phyloP scores from a whole-genome alignment of 306 rosid species.

The Adenanthera pavonina region DNA sequence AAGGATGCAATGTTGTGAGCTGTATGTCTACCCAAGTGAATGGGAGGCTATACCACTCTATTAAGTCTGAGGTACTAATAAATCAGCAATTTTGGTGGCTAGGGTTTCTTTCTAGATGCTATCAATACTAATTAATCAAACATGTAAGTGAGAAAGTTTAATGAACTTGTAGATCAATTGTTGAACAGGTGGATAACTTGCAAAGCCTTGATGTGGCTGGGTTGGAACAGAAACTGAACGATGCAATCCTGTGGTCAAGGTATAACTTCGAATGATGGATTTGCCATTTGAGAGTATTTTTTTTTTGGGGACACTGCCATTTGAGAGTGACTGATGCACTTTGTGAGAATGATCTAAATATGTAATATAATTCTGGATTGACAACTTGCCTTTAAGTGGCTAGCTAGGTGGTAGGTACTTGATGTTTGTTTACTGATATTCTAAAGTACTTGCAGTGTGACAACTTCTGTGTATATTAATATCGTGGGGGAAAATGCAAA shows the following conservation, averaged over 20 bases:
- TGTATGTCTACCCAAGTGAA: slow-evolving; percentile 38
- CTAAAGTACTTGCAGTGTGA: background rate
- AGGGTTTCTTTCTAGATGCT: slow-evolving; percentile 16
- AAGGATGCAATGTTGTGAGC: slow-evolving; percentile 47
- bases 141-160: background rate
- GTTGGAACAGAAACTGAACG: slow-evolving; percentile 41
- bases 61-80: slow-evolving; percentile 35
- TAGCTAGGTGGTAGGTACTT: background rate
- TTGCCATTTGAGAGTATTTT: background rate
- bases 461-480: background rate
- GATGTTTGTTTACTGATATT: background rate
- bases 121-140: background rate
- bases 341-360: background rate
- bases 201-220: slow-evolving; percentile 35
- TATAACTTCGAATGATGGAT: background rate
- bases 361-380: background rate
- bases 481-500: background rate
- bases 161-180: slow-evolving; percentile 15
- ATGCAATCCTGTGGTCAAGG: slow-evolving; percentile 29
- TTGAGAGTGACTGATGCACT: background rate
- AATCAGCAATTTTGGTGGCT: background rate
- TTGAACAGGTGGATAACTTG: slow-evolving; percentile 43
- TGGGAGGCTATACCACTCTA: slow-evolving; percentile 42
- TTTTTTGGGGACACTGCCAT: too few relatives aligned
- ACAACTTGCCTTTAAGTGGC: background rate